A percentile compares a stretch with the other conserved stretches of the same genome.
Evolutionary conservation across 2,329 filamentous ascomycete species (phyloP).

Genomic region (Aureobasidium sp.): DNA sequence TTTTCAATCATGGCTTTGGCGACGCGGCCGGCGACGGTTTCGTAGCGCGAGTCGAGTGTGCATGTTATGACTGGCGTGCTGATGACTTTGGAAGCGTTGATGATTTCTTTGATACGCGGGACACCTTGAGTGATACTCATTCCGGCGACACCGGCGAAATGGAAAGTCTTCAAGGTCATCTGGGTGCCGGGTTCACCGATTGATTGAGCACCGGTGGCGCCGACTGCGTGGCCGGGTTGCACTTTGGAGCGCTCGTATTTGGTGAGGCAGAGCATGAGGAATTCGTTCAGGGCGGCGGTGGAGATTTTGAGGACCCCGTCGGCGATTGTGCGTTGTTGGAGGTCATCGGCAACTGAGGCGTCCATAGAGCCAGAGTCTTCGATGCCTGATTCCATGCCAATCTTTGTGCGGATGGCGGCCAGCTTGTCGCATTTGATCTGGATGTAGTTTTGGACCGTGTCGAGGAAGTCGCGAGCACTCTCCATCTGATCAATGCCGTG

Average conservation of each 20-base stretch:
- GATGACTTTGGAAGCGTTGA: slow-evolving; percentile 92
- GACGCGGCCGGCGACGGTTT: slow-evolving; percentile 74
- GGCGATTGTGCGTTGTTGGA: slow-evolving; percentile 31
- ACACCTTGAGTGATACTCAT: slow-evolving; percentile 99
- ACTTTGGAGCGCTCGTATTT: slow-evolving; percentile 90
- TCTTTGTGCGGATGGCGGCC: slow-evolving; percentile 22
- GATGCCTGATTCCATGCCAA: slow-evolving; percentile 14
- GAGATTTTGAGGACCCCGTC: slow-evolving; percentile 83
- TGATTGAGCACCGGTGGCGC: slow-evolving; percentile 91
- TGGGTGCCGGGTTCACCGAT: slow-evolving; percentile 98
- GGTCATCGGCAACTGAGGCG: slow-evolving; percentile 12
- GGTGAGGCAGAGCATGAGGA: slow-evolving; percentile 73
- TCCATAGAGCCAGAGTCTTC: slow-evolving; percentile 3
- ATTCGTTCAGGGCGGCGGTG: slow-evolving; percentile 61
- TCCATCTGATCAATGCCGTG: slow-evolving; percentile 53
- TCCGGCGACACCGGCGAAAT: slow-evolving; percentile 98
- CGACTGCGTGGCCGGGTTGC: slow-evolving; percentile 91
- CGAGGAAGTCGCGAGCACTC: slow-evolving; percentile 73
- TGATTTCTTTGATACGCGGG: slow-evolving; percentile 99
- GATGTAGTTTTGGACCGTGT: slow-evolving; percentile 69
- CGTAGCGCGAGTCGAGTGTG: slow-evolving; percentile 66
- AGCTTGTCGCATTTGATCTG: slow-evolving; percentile 26
- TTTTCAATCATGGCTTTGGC: slow-evolving; percentile 94
- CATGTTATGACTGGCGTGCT: slow-evolving; percentile 92
- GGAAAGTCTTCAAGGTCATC: slow-evolving; percentile 99